Conservation (phyloP, 148 eudicot genomes). For the Persicaria tinctoria region DNA sequence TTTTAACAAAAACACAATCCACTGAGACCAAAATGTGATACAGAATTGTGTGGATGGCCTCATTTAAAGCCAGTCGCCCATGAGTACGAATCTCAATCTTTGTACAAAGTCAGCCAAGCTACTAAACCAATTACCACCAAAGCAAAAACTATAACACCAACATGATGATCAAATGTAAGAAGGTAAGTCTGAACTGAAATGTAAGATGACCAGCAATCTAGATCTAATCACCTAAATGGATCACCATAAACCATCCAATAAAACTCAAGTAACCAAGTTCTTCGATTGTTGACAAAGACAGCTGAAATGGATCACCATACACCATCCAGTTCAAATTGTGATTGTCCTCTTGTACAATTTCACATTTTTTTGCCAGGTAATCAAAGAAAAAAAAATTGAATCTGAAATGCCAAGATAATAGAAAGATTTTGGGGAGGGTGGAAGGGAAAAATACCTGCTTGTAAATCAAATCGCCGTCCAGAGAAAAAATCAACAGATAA, state of each 20-base stretch:
- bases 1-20: background rate
- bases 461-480: constrained; percentile 70
- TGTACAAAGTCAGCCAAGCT: background rate
- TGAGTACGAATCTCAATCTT: background rate
- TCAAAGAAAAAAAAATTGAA: background rate
- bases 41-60: background rate
- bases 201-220: background rate
- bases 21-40: background rate
- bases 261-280: background rate
- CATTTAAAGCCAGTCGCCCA: background rate
- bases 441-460: constrained; percentile 43
- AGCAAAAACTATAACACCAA: background rate
- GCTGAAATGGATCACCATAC: no score
- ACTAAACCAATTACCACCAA: background rate
- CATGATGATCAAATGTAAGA: background rate
- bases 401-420: background rate
- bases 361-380: background rate
- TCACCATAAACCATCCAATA: background rate
- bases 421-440: background rate
- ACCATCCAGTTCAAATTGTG: background rate
- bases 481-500: constrained; percentile 58
- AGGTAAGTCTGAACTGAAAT: background rate
- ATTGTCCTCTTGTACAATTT: background rate
- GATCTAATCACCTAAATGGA: background rate
- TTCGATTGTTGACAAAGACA: background rate